Evolutionary conservation across 139 green algal genomes (phyloP).

Genomic region (Spirogloea muscicola): DNA sequence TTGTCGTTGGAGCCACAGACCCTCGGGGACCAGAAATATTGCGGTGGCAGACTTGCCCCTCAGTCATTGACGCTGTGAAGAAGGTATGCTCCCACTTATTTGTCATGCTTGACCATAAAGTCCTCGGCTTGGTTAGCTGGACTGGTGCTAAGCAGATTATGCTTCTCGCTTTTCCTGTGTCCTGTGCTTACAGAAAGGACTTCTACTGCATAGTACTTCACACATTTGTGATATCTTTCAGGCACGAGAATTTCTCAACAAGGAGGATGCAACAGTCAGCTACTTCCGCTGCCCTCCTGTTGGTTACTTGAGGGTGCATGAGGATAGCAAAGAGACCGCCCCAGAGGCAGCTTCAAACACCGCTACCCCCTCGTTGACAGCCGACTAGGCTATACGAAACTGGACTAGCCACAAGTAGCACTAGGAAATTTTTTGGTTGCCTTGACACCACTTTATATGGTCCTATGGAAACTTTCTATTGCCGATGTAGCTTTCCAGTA

Average conservation of each 20-base stretch:
- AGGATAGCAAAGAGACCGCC: too few species aligned
- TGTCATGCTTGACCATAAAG: too few species aligned
- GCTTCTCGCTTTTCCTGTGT: neutral
- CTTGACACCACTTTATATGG: too few species aligned
- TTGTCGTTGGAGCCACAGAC: constrained; percentile 37
- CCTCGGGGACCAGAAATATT: constrained; percentile 17
- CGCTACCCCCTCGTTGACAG: too few species aligned
- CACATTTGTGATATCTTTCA: neutral
- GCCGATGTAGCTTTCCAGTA: too few species aligned
- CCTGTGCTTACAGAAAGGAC: neutral
- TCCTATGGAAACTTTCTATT: too few species aligned
- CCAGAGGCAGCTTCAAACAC: too few species aligned
- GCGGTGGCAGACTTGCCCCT: constrained; percentile 24
- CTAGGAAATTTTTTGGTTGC: too few species aligned
- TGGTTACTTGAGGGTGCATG: constrained; percentile 34
- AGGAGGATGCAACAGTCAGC: constrained; percentile 21
- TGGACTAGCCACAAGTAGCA: too few species aligned
- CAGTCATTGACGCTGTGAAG: constrained; percentile 29
- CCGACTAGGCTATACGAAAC: too few species aligned
- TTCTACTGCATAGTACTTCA: neutral
- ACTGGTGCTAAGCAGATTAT: neutral
- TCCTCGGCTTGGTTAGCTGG: neutral
- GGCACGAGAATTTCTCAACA: constrained; percentile 4
- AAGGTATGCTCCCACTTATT: constrained; percentile 18
- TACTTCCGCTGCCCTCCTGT: constrained; percentile 22